phyloP scores from a whole-genome alignment of 768 basidiomycete genomes.

The Cubamyces sp. region DNA sequence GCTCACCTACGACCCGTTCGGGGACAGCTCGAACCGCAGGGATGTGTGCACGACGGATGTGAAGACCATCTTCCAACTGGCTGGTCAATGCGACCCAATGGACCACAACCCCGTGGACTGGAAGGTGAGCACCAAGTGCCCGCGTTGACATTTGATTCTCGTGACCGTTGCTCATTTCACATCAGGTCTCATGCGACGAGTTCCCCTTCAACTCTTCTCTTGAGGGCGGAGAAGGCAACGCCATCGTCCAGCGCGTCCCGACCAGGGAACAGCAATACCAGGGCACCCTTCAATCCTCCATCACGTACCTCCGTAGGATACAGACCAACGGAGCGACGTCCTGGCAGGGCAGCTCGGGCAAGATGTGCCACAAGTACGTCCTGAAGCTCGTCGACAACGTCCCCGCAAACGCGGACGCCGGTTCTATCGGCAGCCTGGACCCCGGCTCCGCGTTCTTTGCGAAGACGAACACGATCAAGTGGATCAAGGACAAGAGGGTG shows the following conservation, averaged over 20 bases:
- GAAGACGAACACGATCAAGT: background rate
- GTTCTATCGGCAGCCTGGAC: constrained; percentile 5
- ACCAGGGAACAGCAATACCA: constrained; percentile 7
- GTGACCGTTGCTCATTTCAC: too few species aligned
- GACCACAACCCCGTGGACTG: constrained; percentile 9
- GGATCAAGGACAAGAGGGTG: too few species aligned
- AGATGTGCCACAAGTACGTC: constrained; percentile 8
- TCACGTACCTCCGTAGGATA: background rate
- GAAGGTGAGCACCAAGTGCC: background rate
- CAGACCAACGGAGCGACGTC: background rate
- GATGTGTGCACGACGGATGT: constrained; percentile 1
- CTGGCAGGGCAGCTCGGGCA: background rate
- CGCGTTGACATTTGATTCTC: too few species aligned
- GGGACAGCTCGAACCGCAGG: background rate
- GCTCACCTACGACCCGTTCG: constrained; percentile 13
- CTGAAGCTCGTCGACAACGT: background rate
- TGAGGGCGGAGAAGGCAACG: constrained; percentile 8
- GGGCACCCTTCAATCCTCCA: constrained; percentile 2
- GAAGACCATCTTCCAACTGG: background rate
- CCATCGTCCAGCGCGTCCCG: background rate
- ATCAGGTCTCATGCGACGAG: constrained; percentile 17
- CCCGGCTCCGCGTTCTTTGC: constrained; percentile 8
- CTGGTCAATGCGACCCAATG: constrained; percentile 5
- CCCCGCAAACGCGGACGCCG: background rate
- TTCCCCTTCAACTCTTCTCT: constrained; percentile 13